Evolutionary conservation across 441 rosid genomes (phyloP), one percentile per base, ranked within the genome.

Genomic region (Euphorbia schlechtendalii): DNA sequence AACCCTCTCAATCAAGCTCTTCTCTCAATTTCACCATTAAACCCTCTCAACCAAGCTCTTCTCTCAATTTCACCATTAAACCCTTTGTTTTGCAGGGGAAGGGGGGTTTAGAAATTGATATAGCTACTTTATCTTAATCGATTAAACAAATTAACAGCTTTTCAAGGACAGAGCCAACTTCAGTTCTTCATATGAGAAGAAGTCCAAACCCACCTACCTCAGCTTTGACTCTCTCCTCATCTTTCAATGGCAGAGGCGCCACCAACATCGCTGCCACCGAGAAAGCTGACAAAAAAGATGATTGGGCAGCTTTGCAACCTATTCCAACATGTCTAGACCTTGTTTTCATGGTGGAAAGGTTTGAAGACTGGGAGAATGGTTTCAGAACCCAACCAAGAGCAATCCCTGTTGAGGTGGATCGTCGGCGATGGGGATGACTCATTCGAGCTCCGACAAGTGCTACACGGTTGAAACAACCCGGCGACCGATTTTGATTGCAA

Each of bases 151-250:
- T 36, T 17, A 61, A 72, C 21, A 73, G 73, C 71, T 69, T 74
- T 69, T 30, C 64, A 13, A 69, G 64, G 68, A 49, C 52, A 69
- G 86, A 78, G 69, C 81, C 84, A 28, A 78, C 73, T 43, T 78
- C 82, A 67, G 79, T 78, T 72, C 84, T 82, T 78, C 80, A 77
- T 73, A 74, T 77, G 78, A 79, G 81, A 77, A 77, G 78, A 79
- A 82, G 85, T 77, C 80, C 74, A 61, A 84, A 84, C 65, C 89
- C 90, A 7, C 82, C 81, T 56, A 84, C 82, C 56, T 83, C 87
- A 9, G 81, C 77, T 57, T 83, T 85, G 61, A 83, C 83, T 22
- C 82, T 73, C 61, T 83, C 87, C 27, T 82, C 84, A 66, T 77
- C 86, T 61, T 68, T 68, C 74, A 73, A 75, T 80, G 69, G 69